A percentile compares a stretch with the other conserved stretches of the same genome.
phyloP scores from a whole-genome alignment of 2,329 filamentous ascomycete species.

The Fusarium sp. region DNA sequence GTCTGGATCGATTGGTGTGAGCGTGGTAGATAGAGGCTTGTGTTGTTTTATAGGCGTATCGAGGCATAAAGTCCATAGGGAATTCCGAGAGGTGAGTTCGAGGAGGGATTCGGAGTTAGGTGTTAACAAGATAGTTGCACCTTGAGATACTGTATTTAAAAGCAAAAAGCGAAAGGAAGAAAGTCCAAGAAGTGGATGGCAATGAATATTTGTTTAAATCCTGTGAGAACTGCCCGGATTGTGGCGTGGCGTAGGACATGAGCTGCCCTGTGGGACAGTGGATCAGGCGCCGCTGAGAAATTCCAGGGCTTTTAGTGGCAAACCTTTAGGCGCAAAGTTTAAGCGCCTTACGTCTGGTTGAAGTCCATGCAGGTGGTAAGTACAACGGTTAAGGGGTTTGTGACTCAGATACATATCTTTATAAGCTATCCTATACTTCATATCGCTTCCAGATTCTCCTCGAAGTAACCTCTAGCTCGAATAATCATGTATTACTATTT shows the following conservation, averaged over 20 bases:
- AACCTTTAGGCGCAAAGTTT: conserved; percentile 30
- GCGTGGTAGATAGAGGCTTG: conserved; percentile 36
- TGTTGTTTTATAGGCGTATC: conserved; percentile 41
- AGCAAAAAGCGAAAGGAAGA: conserved; percentile 15
- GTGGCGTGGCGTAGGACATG: conserved; percentile 40
- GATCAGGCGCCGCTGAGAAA: conserved; percentile 41
- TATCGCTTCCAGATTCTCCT: not conserved
- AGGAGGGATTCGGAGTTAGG: conserved; percentile 25
- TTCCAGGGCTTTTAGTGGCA: conserved; percentile 40
- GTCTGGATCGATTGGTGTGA: conserved; percentile 41
- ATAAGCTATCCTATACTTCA: not conserved
- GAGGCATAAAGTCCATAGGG: conserved; percentile 48
- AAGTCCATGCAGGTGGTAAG: conserved; percentile 13
- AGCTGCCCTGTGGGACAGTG: conserved; percentile 39
- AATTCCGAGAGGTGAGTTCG: conserved; percentile 17
- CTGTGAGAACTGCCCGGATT: conserved; percentile 32
- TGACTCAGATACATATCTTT: conserved; percentile 5
- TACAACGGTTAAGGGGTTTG: conserved; percentile 18
- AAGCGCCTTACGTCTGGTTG: conserved; percentile 1
- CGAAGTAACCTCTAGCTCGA: not conserved
- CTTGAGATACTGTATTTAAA: conserved; percentile 18
- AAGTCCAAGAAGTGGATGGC: conserved; percentile 19
- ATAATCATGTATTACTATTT: conserved; percentile 3
- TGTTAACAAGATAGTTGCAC: conserved; percentile 32
- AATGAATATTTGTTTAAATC: conserved; percentile 45